Evolutionary conservation across 768 basidiomycete genomes (phyloP), one percentile per base, ranked within the genome.

Genomic region (Glaciozyma martinii): DNA sequence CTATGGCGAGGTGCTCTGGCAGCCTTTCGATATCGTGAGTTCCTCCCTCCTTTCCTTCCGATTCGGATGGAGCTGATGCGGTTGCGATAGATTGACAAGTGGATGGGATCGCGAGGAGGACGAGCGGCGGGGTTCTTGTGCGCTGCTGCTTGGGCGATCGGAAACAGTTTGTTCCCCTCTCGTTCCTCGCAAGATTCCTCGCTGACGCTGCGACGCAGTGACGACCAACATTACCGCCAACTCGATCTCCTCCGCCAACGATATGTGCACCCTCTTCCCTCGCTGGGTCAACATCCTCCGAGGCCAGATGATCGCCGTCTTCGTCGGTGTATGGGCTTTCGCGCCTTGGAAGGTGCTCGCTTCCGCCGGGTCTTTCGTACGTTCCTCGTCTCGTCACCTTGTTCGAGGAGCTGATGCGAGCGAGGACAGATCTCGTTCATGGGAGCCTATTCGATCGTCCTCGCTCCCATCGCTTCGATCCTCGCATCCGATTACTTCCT

Each of bases 401-500:
- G 32, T 1, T 76, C 88, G 63, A 78, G 91, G 46, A 23, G 8
- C 67, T 87, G 88, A 0, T 62, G 91, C 12, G 37, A 57, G 74
- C 92, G 6, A 88, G 89, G 6, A n/a, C 29, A 55, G 19, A 37
- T 70, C 37, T 67, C 68, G 19, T 66, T 71, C 54, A 54, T 67
- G 30, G 62, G 60, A 6, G 9, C 25, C 32, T 53, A 52, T 25
- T 23, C 25, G 6, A 29, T n/a, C 19, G 21, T 30, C 23, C 50
- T 54, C 5, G 44, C 58, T 1, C 58, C 58, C 16, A 59, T 94
- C 68, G 84, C 86, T 40, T 87, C 86, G 29, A 84, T 92, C 61
- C 82, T 86, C 80, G 80, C 82, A 62, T 78, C 79, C 29, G 81
- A 82, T 82, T 90, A 86, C 73, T 90, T 86, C 87, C 73, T 90